A percentile compares a stretch with the other conserved stretches of the same genome.
Evolutionary conservation across 257 asterid species (phyloP).

Genomic region (Solanum medicagineum): DNA sequence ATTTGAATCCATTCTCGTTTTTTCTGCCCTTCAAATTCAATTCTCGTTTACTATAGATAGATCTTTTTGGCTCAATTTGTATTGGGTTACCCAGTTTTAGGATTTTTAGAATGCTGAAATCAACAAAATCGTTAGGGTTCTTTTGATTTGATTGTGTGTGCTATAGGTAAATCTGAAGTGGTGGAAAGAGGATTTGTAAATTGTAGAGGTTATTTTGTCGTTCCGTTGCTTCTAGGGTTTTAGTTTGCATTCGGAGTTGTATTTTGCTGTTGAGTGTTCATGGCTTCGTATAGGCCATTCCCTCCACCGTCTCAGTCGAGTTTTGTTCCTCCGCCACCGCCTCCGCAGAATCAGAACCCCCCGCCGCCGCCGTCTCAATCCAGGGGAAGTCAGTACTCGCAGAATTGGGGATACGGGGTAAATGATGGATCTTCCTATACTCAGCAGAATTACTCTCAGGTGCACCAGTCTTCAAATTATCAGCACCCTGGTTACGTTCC

Average conservation of each 20-base stretch:
- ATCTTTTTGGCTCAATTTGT: not conserved
- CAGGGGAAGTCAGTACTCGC: conserved; percentile 13
- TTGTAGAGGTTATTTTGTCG: not conserved
- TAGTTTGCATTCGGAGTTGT: not conserved
- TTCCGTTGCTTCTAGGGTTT: conserved; percentile 6
- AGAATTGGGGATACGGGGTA: conserved; percentile 21
- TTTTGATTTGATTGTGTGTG: not conserved
- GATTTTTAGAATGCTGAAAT: not conserved
- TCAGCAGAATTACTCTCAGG: conserved; percentile 1
- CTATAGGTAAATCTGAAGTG: not conserved
- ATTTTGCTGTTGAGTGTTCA: not conserved
- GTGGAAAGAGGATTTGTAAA: not conserved
- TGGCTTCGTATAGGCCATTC: conserved; percentile 92
- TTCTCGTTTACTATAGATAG: not conserved
- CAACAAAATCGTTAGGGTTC: not conserved
- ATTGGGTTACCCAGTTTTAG: not conserved
- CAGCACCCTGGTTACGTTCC: conserved; percentile 40
- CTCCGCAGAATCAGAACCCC: conserved; percentile 35
- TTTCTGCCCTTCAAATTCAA: not conserved
- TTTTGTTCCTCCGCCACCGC: conserved; percentile 45
- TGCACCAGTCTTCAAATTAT: not conserved
- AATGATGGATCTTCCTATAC: conserved; percentile 19
- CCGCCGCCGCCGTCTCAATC: conserved; percentile 37
- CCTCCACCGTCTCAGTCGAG: conserved; percentile 55
- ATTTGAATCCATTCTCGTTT: not conserved